Evolutionary conservation across 2,329 filamentous ascomycete genomes (phyloP).

Genomic region (Neonectria punicea): DNA sequence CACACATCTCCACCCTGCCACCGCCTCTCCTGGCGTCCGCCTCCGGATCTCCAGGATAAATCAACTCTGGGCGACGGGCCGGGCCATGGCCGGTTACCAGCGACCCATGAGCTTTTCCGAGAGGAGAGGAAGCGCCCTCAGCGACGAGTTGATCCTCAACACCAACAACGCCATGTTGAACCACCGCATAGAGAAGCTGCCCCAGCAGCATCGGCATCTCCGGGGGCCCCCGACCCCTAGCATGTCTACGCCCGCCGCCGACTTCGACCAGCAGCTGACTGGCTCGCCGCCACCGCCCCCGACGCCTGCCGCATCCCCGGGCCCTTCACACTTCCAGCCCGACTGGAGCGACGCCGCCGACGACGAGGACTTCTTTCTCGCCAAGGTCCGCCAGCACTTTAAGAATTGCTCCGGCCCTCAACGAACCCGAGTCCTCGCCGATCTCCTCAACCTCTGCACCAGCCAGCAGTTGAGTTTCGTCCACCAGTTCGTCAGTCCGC

Average conservation of each 20-base stretch:
- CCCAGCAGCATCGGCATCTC: slow-evolving; percentile 51
- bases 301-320: slow-evolving; percentile 73
- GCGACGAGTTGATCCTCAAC: slow-evolving; percentile 67
- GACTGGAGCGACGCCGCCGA: slow-evolving; percentile 84
- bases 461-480: slow-evolving; percentile 96
- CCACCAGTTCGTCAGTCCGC: slow-evolving; percentile 92
- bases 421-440: slow-evolving; percentile 83
- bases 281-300: slow-evolving; percentile 72
- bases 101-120: slow-evolving; percentile 70
- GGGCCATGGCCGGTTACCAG: slow-evolving; percentile 50
- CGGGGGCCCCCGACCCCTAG: slow-evolving; percentile 73
- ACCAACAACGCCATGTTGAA: slow-evolving; percentile 57
- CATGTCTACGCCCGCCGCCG: slow-evolving; percentile 72
- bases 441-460: slow-evolving; percentile 92
- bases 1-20: slow-evolving; percentile 26
- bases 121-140: slow-evolving; percentile 67
- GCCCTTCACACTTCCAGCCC: slow-evolving; percentile 68
- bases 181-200: slow-evolving; percentile 63
- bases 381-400: slow-evolving; percentile 84
- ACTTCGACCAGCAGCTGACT: slow-evolving; percentile 70
- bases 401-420: slow-evolving; percentile 79
- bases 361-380: slow-evolving; percentile 84
- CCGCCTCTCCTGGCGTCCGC: slow-evolving; percentile 18
- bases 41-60: slow-evolving; percentile 12
- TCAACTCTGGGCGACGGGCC: slow-evolving; percentile 30